A percentile compares a stretch with the other conserved stretches of the same genome.
These are phyloP conservation scores for Endoconidiophora polonica DNA, from an alignment of 2,329 filamentous ascomycete genomes.

Conservation along the genomic window DNA sequence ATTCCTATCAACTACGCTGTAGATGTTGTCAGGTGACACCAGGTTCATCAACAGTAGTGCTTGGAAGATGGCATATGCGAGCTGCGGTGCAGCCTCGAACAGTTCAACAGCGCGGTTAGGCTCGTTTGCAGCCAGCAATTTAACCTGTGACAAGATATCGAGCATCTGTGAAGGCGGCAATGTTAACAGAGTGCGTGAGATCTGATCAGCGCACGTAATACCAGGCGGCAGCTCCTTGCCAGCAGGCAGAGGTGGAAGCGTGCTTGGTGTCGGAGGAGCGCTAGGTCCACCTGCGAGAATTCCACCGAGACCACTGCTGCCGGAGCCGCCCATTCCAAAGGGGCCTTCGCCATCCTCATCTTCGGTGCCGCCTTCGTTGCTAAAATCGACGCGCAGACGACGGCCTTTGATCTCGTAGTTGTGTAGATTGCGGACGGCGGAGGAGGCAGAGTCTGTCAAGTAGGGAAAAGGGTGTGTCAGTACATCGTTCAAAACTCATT, in stretches of 20 bases:
- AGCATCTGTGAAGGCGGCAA: slow-evolving; percentile 78
- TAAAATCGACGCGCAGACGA: slow-evolving; percentile 89
- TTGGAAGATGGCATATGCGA: slow-evolving; percentile 90
- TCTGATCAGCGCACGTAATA: slow-evolving; percentile 73
- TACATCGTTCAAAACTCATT: background rate
- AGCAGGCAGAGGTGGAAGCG: slow-evolving; percentile 62
- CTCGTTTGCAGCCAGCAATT: slow-evolving; percentile 66
- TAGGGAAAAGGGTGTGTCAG: background rate
- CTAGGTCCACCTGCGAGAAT: slow-evolving; percentile 19
- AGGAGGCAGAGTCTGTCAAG: slow-evolving; percentile 56
- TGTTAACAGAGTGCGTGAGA: slow-evolving; percentile 76
- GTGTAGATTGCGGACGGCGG: slow-evolving; percentile 87
- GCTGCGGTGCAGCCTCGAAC: slow-evolving; percentile 74
- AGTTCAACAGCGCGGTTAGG: slow-evolving; percentile 73
- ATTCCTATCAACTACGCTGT: slow-evolving; percentile 55
- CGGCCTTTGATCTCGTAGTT: slow-evolving; percentile 90
- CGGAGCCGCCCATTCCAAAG: slow-evolving; percentile 8
- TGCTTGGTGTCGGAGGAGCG: slow-evolving; percentile 26
- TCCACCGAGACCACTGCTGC: slow-evolving; percentile 13
- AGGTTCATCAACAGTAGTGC: slow-evolving; percentile 83
- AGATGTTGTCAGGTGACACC: slow-evolving; percentile 69
- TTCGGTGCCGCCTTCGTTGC: slow-evolving; percentile 68
- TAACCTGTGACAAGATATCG: slow-evolving; percentile 89
- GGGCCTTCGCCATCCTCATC: slow-evolving; percentile 34
- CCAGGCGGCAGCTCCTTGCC: slow-evolving; percentile 73